Base-by-base conservation (phyloP, 2,329 filamentous ascomycete species). In the Nemania sp. region DNA sequence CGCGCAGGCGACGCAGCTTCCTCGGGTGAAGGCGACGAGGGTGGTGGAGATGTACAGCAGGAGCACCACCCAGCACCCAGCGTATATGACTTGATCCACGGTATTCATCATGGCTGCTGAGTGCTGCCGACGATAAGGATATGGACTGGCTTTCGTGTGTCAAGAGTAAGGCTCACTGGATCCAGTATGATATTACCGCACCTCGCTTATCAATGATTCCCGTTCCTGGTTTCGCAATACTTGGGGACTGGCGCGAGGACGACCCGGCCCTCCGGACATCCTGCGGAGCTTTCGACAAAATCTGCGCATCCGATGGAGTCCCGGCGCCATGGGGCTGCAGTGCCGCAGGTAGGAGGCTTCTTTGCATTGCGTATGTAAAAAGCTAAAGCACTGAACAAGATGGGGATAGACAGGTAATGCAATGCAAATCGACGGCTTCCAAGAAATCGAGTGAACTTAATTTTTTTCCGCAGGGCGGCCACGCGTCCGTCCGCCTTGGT, bases 51-150 rank as follows among this genome's bases (percentile, higher is more conserved):
- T 58, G 59, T 70, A 68, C 10, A 68, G 54, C 4, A 59, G 13
- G 10, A 71, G 63, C 34, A 65, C 29, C 32, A 62, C 54, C 62
- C 68, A 69, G 49, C 66, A 70, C 20, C 46, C 56, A 46, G 43
- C 49, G 57, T 70, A 69, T 13, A 70, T 58, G 59, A 64, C 56
- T 29, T 66, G 62, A 50, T 68, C 63, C 29, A 52, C 29, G 10
- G 50, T 18, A 34, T 65, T 47, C 46, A 18, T 48, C 18, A 10
- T 34, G 12, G 10, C 20, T 11, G 10, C 35, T 4, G 35, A 39
- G 11, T 39, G 35, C 35, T 39, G 3, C 35, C 3, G 4, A 13
- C 35, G 15, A n/a, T 39, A 39, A n/a, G 35, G 35, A 12, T 12
- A 11, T 39, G 12, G 5, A 11, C 5, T 2, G 12, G 5, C 15